A percentile compares a stretch with the other conserved stretches of the same genome.
phyloP scores from a whole-genome alignment of 345 rosid genomes.

The Adansonia digitata region DNA sequence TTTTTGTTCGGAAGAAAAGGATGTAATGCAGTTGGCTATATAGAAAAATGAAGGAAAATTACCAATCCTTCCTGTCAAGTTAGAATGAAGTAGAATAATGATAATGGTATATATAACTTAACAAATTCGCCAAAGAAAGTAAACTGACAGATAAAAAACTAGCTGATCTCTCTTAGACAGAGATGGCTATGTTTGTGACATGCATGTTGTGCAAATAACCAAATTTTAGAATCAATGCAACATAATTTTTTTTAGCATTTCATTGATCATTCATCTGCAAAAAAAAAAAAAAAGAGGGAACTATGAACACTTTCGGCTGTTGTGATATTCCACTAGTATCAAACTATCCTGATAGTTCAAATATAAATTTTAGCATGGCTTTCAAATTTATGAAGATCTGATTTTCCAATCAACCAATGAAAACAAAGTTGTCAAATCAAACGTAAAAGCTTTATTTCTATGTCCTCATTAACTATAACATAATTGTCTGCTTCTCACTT shows the following conservation, averaged over 20 bases:
- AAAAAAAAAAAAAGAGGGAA: neutral
- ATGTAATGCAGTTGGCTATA: neutral
- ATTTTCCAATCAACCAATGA: neutral
- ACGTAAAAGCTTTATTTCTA: conserved; percentile 3
- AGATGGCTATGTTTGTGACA: neutral
- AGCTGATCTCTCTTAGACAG: neutral
- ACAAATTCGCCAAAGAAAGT: neutral
- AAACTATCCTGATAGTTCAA: neutral
- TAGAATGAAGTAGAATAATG: neutral
- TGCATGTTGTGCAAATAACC: neutral
- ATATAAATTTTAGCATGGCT: neutral
- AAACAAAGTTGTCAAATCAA: conserved; percentile 5
- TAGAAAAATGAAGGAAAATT: neutral
- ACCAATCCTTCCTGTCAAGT: neutral
- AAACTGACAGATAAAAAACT: neutral
- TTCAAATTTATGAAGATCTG: neutral
- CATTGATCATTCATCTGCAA: conserved; percentile 8
- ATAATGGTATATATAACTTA: neutral
- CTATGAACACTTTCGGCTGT: neutral
- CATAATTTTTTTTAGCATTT: neutral
- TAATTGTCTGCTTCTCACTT: neutral
- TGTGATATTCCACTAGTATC: conserved; percentile 2
- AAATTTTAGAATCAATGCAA: neutral
- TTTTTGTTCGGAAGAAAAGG: neutral
- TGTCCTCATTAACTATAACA: neutral